Base-by-base conservation (phyloP, 1,139 yeast genomes). In the Debaryomycetaceae sp. region DNA sequence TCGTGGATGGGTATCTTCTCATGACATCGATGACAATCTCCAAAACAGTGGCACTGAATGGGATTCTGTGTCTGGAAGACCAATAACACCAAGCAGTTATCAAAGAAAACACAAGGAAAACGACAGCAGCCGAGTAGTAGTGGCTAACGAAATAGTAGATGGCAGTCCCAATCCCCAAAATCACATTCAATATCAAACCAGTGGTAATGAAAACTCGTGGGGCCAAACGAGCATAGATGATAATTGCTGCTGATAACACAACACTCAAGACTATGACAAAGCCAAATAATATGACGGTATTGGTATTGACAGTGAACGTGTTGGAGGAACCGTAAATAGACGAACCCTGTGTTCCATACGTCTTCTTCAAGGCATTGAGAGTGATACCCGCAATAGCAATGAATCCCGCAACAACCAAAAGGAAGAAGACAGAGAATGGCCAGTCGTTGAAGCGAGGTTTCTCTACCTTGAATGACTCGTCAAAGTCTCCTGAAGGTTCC, bases 71-170 rank as follows among this genome's bases (percentile, higher is more conserved):
- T 48, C 96, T 74, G 68, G 88, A 77, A 7, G 80, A 65, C 88
- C 90, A 87, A 64, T 84, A 87, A 56, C 86, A 78, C 69, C 77
- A 80, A 1, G 90, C 89, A 8, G 86, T 73, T 45, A 88, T 62
- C 6, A 78, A 60, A 0, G 89, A 76, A 57, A 84, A 79, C 1
- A 84, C 75, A 51, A 87, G 66, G 51, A 85, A 85, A 37, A 87
- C 90, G 50, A 87, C 71, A 5, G 89, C 96, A 0, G 95, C 91
- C 7, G 90, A 83, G 69, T 83, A 88, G 62, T 87, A 84, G 34
- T 72, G 68, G 49, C 70, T 66, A 2, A 75, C 80, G 57, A 87
- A 74, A 60, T 86, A 88, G 64, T 80, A 84, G 49, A 88, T 80
- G 6, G 89, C 79, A 5, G 96, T 83, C 11, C 87, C 96, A 34